A percentile compares a stretch with the other conserved stretches of the same genome.
Conservation (phyloP, 331 rosid species). For the Rhamnella rubrinervis region DNA sequence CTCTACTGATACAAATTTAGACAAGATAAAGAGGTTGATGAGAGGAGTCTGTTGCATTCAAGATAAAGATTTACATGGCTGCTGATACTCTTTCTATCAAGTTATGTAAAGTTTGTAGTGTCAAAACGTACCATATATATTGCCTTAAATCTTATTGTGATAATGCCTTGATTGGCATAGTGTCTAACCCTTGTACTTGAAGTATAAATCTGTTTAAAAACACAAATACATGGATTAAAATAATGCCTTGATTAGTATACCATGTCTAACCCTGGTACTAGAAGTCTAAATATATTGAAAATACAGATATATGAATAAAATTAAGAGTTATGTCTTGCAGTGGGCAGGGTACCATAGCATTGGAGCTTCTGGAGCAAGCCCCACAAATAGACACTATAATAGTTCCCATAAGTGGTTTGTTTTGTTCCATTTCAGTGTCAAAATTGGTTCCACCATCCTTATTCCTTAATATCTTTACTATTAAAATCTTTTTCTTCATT, state of each 20-base stretch:
- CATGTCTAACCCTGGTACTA: no score
- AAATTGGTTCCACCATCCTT: not conserved
- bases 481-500: not conserved
- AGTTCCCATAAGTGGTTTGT: slow-evolving; percentile 90
- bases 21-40: not conserved
- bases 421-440: slow-evolving; percentile 5
- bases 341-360: slow-evolving; percentile 88
- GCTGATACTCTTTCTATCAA: not conserved
- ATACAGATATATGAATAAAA: no score
- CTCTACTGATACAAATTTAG: not conserved
- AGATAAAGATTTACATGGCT: slow-evolving; percentile 7
- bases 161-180: not conserved
- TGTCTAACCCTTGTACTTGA: no score
- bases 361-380: slow-evolving; percentile 82
- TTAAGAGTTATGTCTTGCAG: slow-evolving; percentile 43
- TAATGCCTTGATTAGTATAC: no score
- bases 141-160: not conserved
- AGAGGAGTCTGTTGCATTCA: not conserved
- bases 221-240: no score
- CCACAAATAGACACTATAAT: slow-evolving; percentile 69
- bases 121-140: not conserved
- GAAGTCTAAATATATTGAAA: no score
- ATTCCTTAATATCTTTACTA: not conserved
- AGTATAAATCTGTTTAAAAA: no score
- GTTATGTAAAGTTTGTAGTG: no score